Percentiles rank a stretch among this genome's conserved stretches.
Conservation (phyloP, 768 basidiomycete species). For the Auriculariales sp. region DNA sequence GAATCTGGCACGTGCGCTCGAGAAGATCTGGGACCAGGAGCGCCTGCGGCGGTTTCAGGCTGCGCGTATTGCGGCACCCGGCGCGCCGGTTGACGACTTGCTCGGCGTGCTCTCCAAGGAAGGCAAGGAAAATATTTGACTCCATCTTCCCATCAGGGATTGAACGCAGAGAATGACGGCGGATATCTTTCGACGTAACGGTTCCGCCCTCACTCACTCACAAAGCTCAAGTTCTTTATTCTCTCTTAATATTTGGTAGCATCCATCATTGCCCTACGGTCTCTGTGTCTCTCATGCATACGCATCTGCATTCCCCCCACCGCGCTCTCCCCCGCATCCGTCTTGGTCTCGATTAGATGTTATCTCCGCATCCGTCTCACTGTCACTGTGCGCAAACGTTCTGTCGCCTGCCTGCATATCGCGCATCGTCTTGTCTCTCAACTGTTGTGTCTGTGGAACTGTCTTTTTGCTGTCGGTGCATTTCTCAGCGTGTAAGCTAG, state of each 20-base stretch:
- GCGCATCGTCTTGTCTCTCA: too few relatives aligned
- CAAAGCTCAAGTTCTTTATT: background rate
- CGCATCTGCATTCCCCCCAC: too few relatives aligned
- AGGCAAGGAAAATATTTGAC: slow-evolving; percentile 67
- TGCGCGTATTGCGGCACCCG: slow-evolving; percentile 39
- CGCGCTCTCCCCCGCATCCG: too few relatives aligned
- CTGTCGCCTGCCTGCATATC: too few relatives aligned
- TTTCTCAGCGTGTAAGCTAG: too few relatives aligned
- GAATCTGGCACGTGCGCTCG: slow-evolving; percentile 61
- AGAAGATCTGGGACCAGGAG: slow-evolving; percentile 80
- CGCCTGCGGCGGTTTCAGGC: slow-evolving; percentile 52
- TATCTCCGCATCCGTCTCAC: too few relatives aligned
- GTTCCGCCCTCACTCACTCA: background rate
- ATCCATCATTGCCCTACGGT: background rate
- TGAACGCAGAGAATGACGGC: too few relatives aligned
- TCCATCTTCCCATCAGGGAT: slow-evolving; percentile 44
- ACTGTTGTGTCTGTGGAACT: too few relatives aligned
- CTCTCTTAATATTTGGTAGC: background rate
- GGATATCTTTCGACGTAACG: background rate
- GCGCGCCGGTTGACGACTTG: slow-evolving; percentile 25
- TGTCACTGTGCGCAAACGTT: too few relatives aligned
- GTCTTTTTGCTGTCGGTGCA: too few relatives aligned
- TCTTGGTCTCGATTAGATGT: too few relatives aligned
- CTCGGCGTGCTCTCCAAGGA: slow-evolving; percentile 53
- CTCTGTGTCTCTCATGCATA: background rate